A percentile compares a stretch with the other conserved stretches of the same genome.
Evolutionary conservation across 768 basidiomycete genomes (phyloP).

Genomic region (Boletus patriciae): DNA sequence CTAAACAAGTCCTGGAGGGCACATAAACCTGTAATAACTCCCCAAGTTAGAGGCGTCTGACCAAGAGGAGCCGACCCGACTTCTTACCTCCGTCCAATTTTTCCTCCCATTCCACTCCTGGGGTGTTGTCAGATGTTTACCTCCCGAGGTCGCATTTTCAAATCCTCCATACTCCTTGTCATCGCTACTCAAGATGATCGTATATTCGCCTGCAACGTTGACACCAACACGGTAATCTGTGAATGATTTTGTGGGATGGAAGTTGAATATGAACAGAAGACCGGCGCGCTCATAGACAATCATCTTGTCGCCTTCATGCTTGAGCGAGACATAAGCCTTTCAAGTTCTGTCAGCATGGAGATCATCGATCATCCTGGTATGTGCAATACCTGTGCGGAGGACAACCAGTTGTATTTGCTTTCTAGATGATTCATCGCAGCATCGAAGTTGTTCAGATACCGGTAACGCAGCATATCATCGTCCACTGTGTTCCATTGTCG

Average conservation of each 20-base stretch:
- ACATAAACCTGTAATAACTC: conserved; percentile 26
- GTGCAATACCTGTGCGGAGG: conserved; percentile 65
- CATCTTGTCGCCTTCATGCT: conserved; percentile 91
- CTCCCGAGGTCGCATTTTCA: conserved; percentile 65
- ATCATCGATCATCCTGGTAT: not conserved
- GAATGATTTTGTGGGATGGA: conserved; percentile 89
- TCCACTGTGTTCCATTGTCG: conserved; percentile 97
- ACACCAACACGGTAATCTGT: conserved; percentile 93
- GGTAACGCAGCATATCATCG: conserved; percentile 84
- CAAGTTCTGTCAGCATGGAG: conserved; percentile 8
- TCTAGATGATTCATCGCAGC: conserved; percentile 87
- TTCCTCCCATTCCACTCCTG: conserved; percentile 91
- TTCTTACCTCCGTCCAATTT: conserved; percentile 80
- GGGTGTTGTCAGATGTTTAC: conserved; percentile 75
- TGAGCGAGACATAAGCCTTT: conserved; percentile 90
- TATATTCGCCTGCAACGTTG: conserved; percentile 82
- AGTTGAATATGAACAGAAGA: conserved; percentile 95
- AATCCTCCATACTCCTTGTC: conserved; percentile 90
- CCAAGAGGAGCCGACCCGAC: conserved; percentile 3
- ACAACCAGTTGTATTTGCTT: conserved; percentile 80
- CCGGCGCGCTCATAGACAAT: conserved; percentile 93
- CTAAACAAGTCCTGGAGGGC: conserved; percentile 34
- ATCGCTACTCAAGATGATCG: conserved; percentile 77
- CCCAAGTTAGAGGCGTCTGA: not conserved
- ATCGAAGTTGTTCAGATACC: conserved; percentile 92